These are phyloP conservation scores for Purpureocillium takamizusanense DNA, from an alignment of 2,329 filamentous ascomycete genomes.

Conservation along the genomic window DNA sequence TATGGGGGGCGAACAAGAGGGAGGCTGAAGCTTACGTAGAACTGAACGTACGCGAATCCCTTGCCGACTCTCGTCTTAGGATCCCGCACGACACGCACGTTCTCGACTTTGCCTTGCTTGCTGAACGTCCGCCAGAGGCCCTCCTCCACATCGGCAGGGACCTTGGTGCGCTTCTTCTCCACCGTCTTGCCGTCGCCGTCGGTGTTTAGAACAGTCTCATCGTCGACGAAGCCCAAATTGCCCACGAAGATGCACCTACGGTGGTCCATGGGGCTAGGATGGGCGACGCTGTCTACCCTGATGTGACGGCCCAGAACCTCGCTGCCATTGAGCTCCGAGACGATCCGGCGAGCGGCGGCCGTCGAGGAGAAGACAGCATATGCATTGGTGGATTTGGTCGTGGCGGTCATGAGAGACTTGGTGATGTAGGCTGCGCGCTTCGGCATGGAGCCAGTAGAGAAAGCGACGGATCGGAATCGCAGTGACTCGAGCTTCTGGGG, in stretches of 20 bases:
- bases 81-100: slow-evolving; percentile 85
- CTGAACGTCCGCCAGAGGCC: slow-evolving; percentile 79
- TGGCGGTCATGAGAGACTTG: slow-evolving; percentile 81
- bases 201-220: slow-evolving; percentile 64
- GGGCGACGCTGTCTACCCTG: slow-evolving; percentile 82
- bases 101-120: slow-evolving; percentile 74
- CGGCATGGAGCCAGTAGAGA: slow-evolving; percentile 65
- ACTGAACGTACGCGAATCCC: slow-evolving; percentile 96
- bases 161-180: slow-evolving; percentile 64
- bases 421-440: slow-evolving; percentile 94
- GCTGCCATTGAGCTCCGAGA: slow-evolving; percentile 71
- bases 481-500: slow-evolving; percentile 78
- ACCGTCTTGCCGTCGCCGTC: slow-evolving; percentile 57
- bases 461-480: slow-evolving; percentile 89
- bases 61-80: slow-evolving; percentile 88
- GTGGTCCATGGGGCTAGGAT: slow-evolving; percentile 75
- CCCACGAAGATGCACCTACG: slow-evolving; percentile 92
- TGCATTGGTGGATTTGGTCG: slow-evolving; percentile 87
- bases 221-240: slow-evolving; percentile 92
- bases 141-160: slow-evolving; percentile 82
- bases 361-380: slow-evolving; percentile 81
- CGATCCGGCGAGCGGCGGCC: slow-evolving; percentile 66
- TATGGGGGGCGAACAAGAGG: too few species aligned
- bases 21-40: slow-evolving; percentile 57
- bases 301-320: slow-evolving; percentile 80